These are phyloP conservation scores for Starmera caribaea DNA, from an alignment of 805 yeast species.

Conservation along the genomic window DNA sequence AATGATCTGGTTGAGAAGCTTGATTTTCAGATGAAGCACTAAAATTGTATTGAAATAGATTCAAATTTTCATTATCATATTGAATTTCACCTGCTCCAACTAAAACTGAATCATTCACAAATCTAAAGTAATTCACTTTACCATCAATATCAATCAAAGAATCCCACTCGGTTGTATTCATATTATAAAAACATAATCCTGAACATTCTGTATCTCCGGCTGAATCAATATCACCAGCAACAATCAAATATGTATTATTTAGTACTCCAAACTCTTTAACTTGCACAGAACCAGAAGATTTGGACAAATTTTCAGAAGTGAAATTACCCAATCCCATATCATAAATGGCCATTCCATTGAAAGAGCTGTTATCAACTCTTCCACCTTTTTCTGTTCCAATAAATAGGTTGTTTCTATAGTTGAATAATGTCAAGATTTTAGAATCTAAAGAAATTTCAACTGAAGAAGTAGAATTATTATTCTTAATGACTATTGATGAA, in stretches of 20 bases:
- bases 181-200: constrained; percentile 58
- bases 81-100: constrained; percentile 48
- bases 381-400: constrained; percentile 36
- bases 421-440: constrained; percentile 11
- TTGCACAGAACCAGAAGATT: constrained; percentile 19
- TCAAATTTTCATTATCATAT: constrained; percentile 24
- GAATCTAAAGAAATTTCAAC: constrained; percentile 19
- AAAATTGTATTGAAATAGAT: constrained; percentile 50
- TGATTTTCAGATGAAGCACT: constrained; percentile 21
- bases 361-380: constrained; percentile 10
- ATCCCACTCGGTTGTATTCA: constrained; percentile 44
- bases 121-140: constrained; percentile 41
- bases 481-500: constrained; percentile 13
- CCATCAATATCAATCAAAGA: constrained; percentile 37
- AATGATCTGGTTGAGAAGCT: constrained; percentile 11
- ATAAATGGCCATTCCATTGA: constrained; percentile 43
- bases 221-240: constrained; percentile 63
- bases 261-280: constrained; percentile 27
- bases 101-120: constrained; percentile 28
- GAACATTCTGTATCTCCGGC: constrained; percentile 51
- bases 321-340: constrained; percentile 28
- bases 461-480: constrained; percentile 16
- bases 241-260: constrained; percentile 37
- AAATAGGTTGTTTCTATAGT: constrained; percentile 21
- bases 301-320: constrained; percentile 2